Conservation (phyloP, 441 rosid species). For the Mallotus japonicus region DNA sequence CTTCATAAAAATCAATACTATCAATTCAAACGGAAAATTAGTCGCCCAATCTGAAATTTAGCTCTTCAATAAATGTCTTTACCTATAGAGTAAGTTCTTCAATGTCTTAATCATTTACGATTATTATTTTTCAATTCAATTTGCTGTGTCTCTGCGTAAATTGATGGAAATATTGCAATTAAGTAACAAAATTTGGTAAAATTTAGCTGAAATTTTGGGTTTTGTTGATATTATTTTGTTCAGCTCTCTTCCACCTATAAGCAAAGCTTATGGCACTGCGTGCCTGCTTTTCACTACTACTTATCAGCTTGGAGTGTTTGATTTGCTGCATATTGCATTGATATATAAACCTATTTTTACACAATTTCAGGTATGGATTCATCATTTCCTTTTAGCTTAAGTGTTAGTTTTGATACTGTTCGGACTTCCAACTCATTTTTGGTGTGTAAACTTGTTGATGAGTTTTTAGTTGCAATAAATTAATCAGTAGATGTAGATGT, state of each 20-base stretch:
- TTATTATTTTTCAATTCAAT: not conserved
- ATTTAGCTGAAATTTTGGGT: too few species aligned
- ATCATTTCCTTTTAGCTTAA: not conserved
- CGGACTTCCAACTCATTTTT: too few species aligned
- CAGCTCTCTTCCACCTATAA: slow-evolving; percentile 92
- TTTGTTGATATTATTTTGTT: not conserved
- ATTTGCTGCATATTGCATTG: slow-evolving; percentile 40
- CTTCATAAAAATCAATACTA: not conserved
- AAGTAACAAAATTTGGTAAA: too few species aligned
- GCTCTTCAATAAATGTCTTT: slow-evolving; percentile 36
- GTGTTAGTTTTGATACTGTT: too few species aligned
- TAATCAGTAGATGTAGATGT: too few species aligned
- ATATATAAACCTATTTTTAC: slow-evolving; percentile 40
- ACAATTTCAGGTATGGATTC: slow-evolving; percentile 56
- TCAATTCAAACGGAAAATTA: not conserved
- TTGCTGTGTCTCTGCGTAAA: not conserved
- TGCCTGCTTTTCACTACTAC: slow-evolving; percentile 56
- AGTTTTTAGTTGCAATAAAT: not conserved
- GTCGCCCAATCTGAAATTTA: too few species aligned
- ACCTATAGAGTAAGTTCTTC: slow-evolving; percentile 40
- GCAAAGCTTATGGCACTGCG: slow-evolving; percentile 81
- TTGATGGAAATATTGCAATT: too few species aligned
- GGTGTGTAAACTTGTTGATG: not conserved
- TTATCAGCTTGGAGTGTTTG: slow-evolving; percentile 42
- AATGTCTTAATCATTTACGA: too few species aligned